Percentiles rank a stretch among this genome's conserved stretches.
These are phyloP conservation scores for Aureobasidium vineae DNA, from an alignment of 2,329 filamentous ascomycete genomes.

Conservation along the genomic window DNA sequence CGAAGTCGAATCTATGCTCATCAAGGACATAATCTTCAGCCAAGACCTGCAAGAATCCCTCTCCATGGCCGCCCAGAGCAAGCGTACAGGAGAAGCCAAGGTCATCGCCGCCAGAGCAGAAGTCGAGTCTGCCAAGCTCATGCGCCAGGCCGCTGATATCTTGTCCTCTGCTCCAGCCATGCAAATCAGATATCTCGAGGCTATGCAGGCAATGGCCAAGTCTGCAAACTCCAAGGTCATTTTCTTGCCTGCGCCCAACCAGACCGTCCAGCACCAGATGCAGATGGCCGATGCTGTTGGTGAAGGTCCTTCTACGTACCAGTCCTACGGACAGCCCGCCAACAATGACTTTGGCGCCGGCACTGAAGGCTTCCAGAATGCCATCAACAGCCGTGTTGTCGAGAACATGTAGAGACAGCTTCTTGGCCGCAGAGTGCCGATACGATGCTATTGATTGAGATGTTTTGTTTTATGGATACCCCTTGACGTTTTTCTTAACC, in stretches of 20 bases:
- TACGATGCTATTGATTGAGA: not conserved
- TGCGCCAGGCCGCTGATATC: constrained; percentile 88
- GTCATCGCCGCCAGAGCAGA: constrained; percentile 96
- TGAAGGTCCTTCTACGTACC: constrained; percentile 56
- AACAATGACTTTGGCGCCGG: constrained; percentile 41
- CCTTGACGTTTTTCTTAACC: not conserved
- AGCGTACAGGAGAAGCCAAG: constrained; percentile 97
- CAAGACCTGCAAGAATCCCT: constrained; percentile 93
- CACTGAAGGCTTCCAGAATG: constrained; percentile 66
- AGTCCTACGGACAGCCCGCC: constrained; percentile 27
- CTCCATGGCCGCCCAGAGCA: constrained; percentile 97
- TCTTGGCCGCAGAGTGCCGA: not conserved
- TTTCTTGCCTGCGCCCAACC: constrained; percentile 65
- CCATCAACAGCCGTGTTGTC: constrained; percentile 76
- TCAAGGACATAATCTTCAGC: constrained; percentile 99
- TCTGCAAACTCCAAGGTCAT: constrained; percentile 84
- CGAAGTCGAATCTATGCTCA: constrained; percentile 95
- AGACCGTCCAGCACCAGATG: constrained; percentile 59
- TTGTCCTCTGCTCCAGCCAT: constrained; percentile 88
- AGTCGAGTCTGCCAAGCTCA: constrained; percentile 92
- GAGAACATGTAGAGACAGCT: constrained; percentile 67
- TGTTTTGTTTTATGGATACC: constrained; percentile 16
- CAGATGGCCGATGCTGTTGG: constrained; percentile 52
- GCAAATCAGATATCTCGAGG: constrained; percentile 97
- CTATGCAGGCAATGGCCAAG: constrained; percentile 99